Evolutionary conservation across 331 rosid species (phyloP).

Genomic region (Rhamnella rubrinervis): DNA sequence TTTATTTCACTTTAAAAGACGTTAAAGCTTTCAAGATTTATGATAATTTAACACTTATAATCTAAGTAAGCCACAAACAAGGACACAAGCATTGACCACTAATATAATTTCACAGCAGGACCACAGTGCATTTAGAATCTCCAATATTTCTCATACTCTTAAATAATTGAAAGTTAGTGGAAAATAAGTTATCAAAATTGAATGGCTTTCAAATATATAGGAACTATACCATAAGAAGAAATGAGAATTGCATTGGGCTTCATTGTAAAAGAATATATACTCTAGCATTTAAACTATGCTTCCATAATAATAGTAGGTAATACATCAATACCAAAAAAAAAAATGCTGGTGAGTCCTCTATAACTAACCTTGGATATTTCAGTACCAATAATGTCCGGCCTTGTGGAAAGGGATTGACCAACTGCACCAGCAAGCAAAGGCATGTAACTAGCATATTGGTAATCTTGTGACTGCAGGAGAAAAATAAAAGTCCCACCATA

Average conservation of each 20-base stretch:
- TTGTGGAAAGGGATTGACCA: conserved; percentile 96
- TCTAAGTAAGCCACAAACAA: no score
- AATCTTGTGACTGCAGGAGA: conserved; percentile 39
- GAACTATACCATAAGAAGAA: not conserved
- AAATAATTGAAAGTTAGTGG: not conserved
- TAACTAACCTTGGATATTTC: conserved; percentile 86
- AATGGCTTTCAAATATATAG: not conserved
- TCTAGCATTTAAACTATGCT: not conserved
- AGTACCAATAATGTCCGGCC: conserved; percentile 94
- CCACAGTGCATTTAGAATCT: not conserved
- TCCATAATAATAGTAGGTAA: conserved; percentile 8
- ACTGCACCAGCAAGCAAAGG: conserved; percentile 79
- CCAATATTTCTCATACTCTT: not conserved
- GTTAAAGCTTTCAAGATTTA: not conserved
- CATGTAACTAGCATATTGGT: conserved; percentile 55
- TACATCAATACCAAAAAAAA: conserved; percentile 8
- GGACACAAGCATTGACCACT: no score
- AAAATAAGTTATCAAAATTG: not conserved
- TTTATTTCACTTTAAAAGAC: no score
- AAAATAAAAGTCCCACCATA: conserved; percentile 34
- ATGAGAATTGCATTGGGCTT: not conserved
- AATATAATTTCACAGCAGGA: no score
- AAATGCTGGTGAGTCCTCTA: conserved; percentile 4
- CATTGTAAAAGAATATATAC: not conserved
- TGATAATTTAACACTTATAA: not conserved